Evolutionary conservation across 345 rosid genomes (phyloP).

Genomic region (Salix caprea): DNA sequence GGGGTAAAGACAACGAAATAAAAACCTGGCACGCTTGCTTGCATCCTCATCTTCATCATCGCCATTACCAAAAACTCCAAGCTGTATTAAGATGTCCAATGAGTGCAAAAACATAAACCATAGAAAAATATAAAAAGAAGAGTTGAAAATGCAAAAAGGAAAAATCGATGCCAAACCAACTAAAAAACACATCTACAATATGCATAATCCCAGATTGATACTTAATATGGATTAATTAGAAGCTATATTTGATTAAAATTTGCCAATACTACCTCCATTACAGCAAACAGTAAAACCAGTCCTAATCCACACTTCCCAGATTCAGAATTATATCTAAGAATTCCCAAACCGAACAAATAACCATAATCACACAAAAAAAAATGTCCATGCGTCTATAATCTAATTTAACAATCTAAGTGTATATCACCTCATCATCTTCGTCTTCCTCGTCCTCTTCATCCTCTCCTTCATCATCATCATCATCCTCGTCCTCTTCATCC

Average conservation of each 20-base stretch:
- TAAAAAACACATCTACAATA: not conserved
- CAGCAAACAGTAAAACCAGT: not conserved
- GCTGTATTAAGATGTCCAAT: constrained; percentile 35
- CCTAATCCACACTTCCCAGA: not conserved
- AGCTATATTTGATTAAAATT: not conserved
- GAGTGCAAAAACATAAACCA: not conserved
- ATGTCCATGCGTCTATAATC: not conserved
- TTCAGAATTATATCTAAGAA: not conserved
- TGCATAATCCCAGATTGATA: not conserved
- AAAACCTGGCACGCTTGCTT: constrained; percentile 45
- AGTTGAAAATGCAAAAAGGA: too few species aligned
- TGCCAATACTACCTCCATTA: not conserved
- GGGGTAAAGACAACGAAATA: not conserved
- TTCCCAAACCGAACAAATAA: not conserved
- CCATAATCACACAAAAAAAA: not conserved
- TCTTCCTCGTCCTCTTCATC: constrained; percentile 37
- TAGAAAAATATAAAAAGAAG: not conserved
- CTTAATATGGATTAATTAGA: too few species aligned
- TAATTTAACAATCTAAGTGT: not conserved
- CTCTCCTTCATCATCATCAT: constrained; percentile 29
- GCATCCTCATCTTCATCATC: constrained; percentile 32
- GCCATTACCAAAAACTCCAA: constrained; percentile 37
- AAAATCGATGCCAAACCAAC: not conserved
- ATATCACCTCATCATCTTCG: constrained; percentile 27
- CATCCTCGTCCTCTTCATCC: constrained; percentile 21